A percentile compares a stretch with the other conserved stretches of the same genome.
These are phyloP conservation scores for Talaromyces stipitatus DNA, from an alignment of 495 filamentous ascomycete genomes.

Conservation along the genomic window DNA sequence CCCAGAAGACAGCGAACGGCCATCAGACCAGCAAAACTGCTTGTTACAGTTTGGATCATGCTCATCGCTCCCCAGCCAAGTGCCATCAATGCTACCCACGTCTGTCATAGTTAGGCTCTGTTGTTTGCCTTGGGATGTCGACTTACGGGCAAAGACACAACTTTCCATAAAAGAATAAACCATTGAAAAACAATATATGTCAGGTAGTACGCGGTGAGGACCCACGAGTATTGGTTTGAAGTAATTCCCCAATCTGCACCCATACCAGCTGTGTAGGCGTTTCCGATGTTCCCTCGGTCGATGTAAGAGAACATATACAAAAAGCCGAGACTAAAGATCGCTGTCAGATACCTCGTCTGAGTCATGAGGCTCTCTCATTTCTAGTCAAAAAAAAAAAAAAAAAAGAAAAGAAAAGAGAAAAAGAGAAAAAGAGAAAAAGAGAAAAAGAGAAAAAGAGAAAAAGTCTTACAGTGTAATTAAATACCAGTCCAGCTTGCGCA, in stretches of 20 bases:
- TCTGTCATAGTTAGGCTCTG: neutral
- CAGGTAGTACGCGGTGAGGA: neutral
- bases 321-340: constrained; percentile 12
- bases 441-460: no score
- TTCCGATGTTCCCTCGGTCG: constrained; percentile 46
- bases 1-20: neutral
- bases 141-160: neutral
- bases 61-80: neutral
- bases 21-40: neutral
- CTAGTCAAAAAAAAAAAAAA: no score
- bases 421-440: no score
- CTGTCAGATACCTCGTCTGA: no score
- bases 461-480: no score
- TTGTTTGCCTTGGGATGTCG: no score
- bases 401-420: no score
- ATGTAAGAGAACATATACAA: constrained; percentile 33
- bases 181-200: neutral
- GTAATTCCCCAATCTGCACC: constrained; percentile 34
- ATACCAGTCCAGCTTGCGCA: no score
- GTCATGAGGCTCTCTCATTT: no score
- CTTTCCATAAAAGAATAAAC: neutral
- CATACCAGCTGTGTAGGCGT: constrained; percentile 51
- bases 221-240: constrained; percentile 32
- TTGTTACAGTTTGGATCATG: neutral
- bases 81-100: neutral